Percentiles rank a stretch among this genome's conserved stretches.
These are phyloP conservation scores for Allantophomopsis lycopodina DNA, from an alignment of 2,329 filamentous ascomycete species.

Conservation along the genomic window DNA sequence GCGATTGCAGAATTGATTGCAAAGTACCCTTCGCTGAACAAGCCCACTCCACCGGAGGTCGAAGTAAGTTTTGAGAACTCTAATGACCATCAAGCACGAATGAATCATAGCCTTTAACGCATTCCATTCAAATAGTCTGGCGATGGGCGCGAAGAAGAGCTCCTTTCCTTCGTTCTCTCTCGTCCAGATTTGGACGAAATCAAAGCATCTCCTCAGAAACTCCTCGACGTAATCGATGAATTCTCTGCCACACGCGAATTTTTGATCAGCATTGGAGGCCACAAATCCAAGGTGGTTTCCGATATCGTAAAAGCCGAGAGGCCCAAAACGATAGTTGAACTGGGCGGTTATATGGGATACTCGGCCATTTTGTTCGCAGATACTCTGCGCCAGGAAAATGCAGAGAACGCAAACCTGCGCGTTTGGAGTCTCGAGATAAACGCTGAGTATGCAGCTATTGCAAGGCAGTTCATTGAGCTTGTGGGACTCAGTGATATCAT, in stretches of 20 bases:
- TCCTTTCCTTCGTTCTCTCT: constrained; percentile 55
- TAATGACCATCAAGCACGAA: no score
- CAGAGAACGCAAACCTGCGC: constrained; percentile 41
- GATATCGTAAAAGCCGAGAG: constrained; percentile 54
- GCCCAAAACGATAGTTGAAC: constrained; percentile 59
- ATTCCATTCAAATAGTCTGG: constrained; percentile 29
- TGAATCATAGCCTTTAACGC: no score
- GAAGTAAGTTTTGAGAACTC: no score
- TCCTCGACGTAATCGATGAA: constrained; percentile 59
- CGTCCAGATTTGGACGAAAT: constrained; percentile 48
- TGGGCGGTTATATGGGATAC: constrained; percentile 74
- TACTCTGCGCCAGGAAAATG: constrained; percentile 30
- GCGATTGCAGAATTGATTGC: no score
- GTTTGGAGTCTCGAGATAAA: constrained; percentile 65
- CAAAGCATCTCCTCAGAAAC: constrained; percentile 45
- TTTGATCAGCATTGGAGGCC: constrained; percentile 68
- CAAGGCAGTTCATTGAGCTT: constrained; percentile 54
- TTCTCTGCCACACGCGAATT: constrained; percentile 52
- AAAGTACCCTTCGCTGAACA: no score
- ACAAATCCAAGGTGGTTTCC: constrained; percentile 59
- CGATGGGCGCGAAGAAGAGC: constrained; percentile 60
- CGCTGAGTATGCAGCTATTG: constrained; percentile 60
- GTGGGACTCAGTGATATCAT: constrained; percentile 61
- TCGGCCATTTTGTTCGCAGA: constrained; percentile 64
- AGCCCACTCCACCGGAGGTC: no score